Conservation (phyloP, 306 rosid genomes). For the Cicer pinnatifidum region DNA sequence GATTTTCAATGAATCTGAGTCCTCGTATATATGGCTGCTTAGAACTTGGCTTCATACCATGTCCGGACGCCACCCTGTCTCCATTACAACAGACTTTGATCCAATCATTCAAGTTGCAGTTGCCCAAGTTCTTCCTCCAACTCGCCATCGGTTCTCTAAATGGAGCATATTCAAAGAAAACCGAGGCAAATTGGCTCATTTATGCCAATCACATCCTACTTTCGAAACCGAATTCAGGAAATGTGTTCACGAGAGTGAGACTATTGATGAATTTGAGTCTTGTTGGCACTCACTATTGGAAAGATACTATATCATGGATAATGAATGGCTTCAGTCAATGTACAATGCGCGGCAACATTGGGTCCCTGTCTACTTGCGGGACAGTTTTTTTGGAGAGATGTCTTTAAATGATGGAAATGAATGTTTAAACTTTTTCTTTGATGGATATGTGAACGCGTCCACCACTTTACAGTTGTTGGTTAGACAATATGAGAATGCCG, state of each 20-base stretch:
- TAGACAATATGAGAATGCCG: conserved; percentile 80
- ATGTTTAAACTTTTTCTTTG: conserved; percentile 65
- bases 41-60: conserved; percentile 28
- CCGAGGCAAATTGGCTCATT: conserved; percentile 62
- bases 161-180: conserved; percentile 70
- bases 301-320: conserved; percentile 67
- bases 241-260: conserved; percentile 66
- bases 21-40: conserved; percentile 17
- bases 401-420: conserved; percentile 57
- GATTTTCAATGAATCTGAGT: conserved; percentile 24
- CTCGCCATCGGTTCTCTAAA: conserved; percentile 74
- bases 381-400: conserved; percentile 75
- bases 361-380: conserved; percentile 79
- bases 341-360: conserved; percentile 73
- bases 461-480: conserved; percentile 75
- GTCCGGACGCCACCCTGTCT: conserved; percentile 66
- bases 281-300: conserved; percentile 72
- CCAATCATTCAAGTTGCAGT: conserved; percentile 69
- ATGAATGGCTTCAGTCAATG: conserved; percentile 89
- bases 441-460: conserved; percentile 73
- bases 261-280: conserved; percentile 75
- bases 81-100: conserved; percentile 78
- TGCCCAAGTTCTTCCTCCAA: conserved; percentile 68
- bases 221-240: conserved; percentile 68
- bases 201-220: conserved; percentile 65